Percentiles rank a stretch among this genome's conserved stretches.
Evolutionary conservation across 805 yeast species (phyloP).

Genomic region (Citeromyces nyonsensis): DNA sequence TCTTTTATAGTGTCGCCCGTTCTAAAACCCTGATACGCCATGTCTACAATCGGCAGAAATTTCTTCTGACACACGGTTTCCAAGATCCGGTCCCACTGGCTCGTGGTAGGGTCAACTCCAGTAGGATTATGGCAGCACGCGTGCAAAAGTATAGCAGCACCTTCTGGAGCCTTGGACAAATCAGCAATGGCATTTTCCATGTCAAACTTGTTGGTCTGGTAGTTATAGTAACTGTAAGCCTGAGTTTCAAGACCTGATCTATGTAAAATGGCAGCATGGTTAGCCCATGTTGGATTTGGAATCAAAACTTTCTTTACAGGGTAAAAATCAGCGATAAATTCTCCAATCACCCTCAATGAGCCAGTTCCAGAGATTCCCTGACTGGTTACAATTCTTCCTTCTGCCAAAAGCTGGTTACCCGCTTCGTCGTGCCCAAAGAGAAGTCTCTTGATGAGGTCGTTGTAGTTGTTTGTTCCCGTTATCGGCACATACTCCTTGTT

Average conservation of each 20-base stretch:
- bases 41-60: conserved; percentile 73
- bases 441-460: conserved; percentile 49
- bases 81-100: conserved; percentile 69
- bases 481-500: conserved; percentile 85
- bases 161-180: conserved; percentile 34
- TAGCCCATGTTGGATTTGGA: conserved; percentile 92
- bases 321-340: conserved; percentile 52
- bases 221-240: conserved; percentile 60
- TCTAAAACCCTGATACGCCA: conserved; percentile 94
- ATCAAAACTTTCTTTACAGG: conserved; percentile 41
- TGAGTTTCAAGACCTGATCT: conserved; percentile 54
- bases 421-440: conserved; percentile 52
- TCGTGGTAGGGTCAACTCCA: conserved; percentile 77
- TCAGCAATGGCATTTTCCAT: conserved; percentile 48
- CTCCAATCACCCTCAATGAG: conserved; percentile 74
- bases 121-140: conserved; percentile 98
- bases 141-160: conserved; percentile 62
- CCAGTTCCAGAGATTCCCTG: conserved; percentile 96
- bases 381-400: conserved; percentile 59
- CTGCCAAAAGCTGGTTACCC: conserved; percentile 38
- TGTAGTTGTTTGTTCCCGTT: conserved; percentile 59
- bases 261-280: conserved; percentile 68
- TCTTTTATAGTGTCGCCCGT: conserved; percentile 73
- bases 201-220: conserved; percentile 44
- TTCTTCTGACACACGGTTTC: conserved; percentile 40